phyloP scores from a whole-genome alignment of 1,284 basidiomycete species.

The Fistulinella staudtii region DNA sequence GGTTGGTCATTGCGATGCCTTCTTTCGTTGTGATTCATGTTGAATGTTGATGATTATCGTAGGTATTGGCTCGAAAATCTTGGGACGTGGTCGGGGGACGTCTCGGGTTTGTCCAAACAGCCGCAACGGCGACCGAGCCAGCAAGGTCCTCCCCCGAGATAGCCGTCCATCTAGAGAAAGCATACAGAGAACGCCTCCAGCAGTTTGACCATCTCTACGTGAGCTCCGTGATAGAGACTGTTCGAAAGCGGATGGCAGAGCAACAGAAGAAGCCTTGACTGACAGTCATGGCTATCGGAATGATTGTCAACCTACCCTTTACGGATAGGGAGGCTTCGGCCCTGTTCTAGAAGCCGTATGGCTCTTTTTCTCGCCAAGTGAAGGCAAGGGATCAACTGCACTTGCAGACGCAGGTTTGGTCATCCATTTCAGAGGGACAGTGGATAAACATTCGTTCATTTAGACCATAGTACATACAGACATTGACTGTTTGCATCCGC shows the following conservation, averaged over 20 bases:
- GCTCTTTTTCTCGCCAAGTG: slow-evolving; percentile 4
- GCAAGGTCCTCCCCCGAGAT: slow-evolving; percentile 26
- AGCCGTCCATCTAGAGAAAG: slow-evolving; percentile 26
- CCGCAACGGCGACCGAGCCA: slow-evolving; percentile 20
- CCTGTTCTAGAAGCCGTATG: slow-evolving; percentile 18
- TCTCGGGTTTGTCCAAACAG: slow-evolving; percentile 27
- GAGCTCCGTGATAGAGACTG: slow-evolving; percentile 30
- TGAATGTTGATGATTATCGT: slow-evolving; percentile 5
- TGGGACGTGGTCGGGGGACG: slow-evolving; percentile 31
- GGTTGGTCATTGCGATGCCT: slow-evolving; percentile 20
- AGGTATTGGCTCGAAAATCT: slow-evolving; percentile 27
- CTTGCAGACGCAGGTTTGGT: no score
- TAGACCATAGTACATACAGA: no score
- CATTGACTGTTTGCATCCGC: slow-evolving; percentile 7
- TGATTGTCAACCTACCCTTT: slow-evolving; percentile 2
- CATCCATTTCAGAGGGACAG: slow-evolving; percentile 4
- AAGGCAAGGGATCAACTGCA: not conserved
- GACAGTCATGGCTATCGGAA: slow-evolving; percentile 10
- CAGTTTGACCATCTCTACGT: slow-evolving; percentile 36
- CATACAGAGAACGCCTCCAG: slow-evolving; percentile 30
- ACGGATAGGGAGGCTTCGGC: slow-evolving; percentile 6
- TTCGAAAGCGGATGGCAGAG: slow-evolving; percentile 34
- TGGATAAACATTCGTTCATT: no score
- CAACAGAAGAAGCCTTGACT: slow-evolving; percentile 30
- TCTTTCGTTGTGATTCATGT: not conserved